Evolutionary conservation across 2,329 filamentous ascomycete species (phyloP).

Genomic region (Elsinoe arachidis): DNA sequence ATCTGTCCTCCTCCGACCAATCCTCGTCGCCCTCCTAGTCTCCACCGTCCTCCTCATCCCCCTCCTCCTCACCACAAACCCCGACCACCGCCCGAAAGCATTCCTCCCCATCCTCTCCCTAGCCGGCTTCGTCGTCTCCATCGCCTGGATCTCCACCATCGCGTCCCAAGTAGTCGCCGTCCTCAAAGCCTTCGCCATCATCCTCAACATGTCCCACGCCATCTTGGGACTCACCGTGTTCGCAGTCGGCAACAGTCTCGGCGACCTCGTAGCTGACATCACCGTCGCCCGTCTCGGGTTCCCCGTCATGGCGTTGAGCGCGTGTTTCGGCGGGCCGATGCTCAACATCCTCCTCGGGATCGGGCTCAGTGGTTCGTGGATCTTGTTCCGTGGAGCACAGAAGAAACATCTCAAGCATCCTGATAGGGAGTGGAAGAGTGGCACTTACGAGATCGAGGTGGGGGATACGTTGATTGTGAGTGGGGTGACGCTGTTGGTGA

Average conservation of each 20-base stretch:
- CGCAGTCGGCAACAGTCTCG: conserved; percentile 88
- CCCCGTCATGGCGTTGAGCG: conserved; percentile 89
- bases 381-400: conserved; percentile 66
- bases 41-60: conserved; percentile 60
- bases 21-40: conserved; percentile 34
- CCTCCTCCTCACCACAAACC: conserved; percentile 60
- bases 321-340: conserved; percentile 98
- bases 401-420: conserved; percentile 60
- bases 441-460: conserved; percentile 74
- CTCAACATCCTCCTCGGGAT: conserved; percentile 93
- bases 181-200: conserved; percentile 84
- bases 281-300: conserved; percentile 89
- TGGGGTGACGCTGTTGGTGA: conserved; percentile 72
- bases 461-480: conserved; percentile 78
- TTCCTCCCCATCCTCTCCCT: conserved; percentile 69
- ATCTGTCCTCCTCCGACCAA: conserved; percentile 26
- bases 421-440: conserved; percentile 54
- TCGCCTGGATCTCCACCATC: conserved; percentile 94
- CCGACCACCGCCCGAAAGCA: conserved; percentile 53
- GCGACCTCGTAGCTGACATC: conserved; percentile 88
- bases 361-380: conserved; percentile 81
- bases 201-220: conserved; percentile 87
- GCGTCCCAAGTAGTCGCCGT: conserved; percentile 93
- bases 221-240: conserved; percentile 93
- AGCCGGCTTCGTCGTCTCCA: conserved; percentile 80